Base-by-base conservation (phyloP, 2,329 filamentous ascomycete genomes). In the Sporothrix sp. region DNA sequence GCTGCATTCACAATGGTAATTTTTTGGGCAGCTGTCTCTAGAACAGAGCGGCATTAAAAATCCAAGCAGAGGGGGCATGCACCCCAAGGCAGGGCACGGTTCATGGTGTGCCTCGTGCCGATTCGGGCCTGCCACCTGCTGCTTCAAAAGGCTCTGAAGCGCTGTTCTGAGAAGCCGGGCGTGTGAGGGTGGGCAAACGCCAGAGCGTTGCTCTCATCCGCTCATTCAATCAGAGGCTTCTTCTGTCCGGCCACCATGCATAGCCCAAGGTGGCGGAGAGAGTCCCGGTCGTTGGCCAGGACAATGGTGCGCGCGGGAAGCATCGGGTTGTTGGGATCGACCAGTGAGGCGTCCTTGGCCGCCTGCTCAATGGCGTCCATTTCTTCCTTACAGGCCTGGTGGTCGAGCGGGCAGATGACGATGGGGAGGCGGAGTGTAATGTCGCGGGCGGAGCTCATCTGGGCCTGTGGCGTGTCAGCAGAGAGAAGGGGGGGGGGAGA, bases 301-400 rank as follows among this genome's bases (percentile, higher is more conserved):
- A 97, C 79, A 56, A 98, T 93, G 7, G 79, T 82, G 55, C 84
- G 82, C 1, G 90, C 84, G 1, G 93, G 90, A n/a, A 96, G 69
- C 83, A 94, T 90, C 0, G 90, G 93, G 60, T 93, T 93, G 55
- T 94, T 87, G 1, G 85, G 85, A 58, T 91, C 88, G 54, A 97
- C 84, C 55, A 86, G 81, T 14, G 87, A 85, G 2, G 93, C 91
- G 59, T 97, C 91, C 66, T 90, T 91, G 38, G 93, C 93, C 0
- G 93, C 87, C 67, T 95, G 88, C 63, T 96, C 90, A 56, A 98
- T 97, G 33, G 90, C 90, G 61, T 95, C 90, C 88, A 98, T 96
- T 69, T 97, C 93, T 64, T 96, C 90, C 66, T 95, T 96, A 70
- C 93, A 98, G 14, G 85, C 87, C 58, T 94, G 87, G 62, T 96